Evolutionary conservation across 192 early-diverging fungal genomes (phyloP), one percentile per base, ranked within the genome.

Genomic region (Backusella circina): DNA sequence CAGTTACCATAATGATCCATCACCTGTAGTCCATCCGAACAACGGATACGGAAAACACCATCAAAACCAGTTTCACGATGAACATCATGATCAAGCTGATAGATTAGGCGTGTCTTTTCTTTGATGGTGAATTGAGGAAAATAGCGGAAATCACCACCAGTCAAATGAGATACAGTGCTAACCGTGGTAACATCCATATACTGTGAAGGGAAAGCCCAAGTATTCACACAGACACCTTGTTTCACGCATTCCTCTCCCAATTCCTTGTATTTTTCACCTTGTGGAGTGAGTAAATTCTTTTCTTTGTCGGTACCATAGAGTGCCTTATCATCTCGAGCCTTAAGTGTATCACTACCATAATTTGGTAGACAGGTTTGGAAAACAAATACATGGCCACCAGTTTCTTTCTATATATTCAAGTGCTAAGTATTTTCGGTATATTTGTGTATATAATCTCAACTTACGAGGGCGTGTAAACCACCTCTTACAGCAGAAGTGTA

Each of bases 301-400:
- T 99, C 98, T 80, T 98, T 98, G 66, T 99, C 97, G 0, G 95
- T 97, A 72, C 92, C 92, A 82, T 96, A 91, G 38, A 98, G 78
- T 80, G 94, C 94, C 30, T 89, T 81, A 70, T 99, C 96, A 76
- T 98, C 96, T 23, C 98, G 91, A 32, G 88, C 85, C 77, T 94
- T 95, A 38, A 99, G 83, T 7, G 90, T 87, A 33, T 96, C 95
- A 3, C 96, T 95, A 1, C 98, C 98, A 77, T 88, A 91, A 5
- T 88, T 92, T 18, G 97, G 96, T 30, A 98, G 84, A 21, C 89
- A 84, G 5, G 96, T 92, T 77, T 98, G 96, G 88, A 98, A 97
- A 23, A 97, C 50, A 71, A 93, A 84, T 41, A 98, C 74, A 78
- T 96, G 95, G 8, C 98, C 98, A 66, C 98, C 98, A 12, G 84